Conservation (phyloP, 805 yeast genomes). For the Cyberlindnera xishuangbannaensis region DNA sequence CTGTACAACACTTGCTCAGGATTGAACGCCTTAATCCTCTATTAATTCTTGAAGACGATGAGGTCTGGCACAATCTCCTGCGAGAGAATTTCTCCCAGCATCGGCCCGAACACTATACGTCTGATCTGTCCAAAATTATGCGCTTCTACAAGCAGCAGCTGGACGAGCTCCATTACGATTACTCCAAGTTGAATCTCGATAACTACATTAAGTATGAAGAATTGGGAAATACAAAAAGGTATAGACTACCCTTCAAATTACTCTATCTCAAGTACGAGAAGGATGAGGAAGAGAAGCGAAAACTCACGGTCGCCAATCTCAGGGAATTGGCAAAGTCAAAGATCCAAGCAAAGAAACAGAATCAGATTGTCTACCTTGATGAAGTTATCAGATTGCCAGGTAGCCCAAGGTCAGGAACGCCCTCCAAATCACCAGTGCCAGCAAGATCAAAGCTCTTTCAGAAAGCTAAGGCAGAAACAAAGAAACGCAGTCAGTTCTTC, state of each 20-base stretch:
- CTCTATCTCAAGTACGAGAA: conserved; percentile 28
- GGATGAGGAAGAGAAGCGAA: conserved; percentile 29
- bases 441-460: conserved; percentile 22
- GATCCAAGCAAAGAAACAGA: conserved; percentile 27
- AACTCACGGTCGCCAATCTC: conserved; percentile 29
- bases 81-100: conserved; percentile 31
- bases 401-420: neutral
- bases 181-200: conserved; percentile 10
- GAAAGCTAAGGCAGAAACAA: conserved; percentile 21
- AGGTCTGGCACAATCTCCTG: conserved; percentile 29
- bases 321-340: conserved; percentile 27
- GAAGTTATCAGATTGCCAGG: conserved; percentile 17
- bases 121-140: conserved; percentile 17
- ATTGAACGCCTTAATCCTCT: conserved; percentile 28
- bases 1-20: conserved; percentile 27
- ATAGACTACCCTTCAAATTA: conserved; percentile 30
- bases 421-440: conserved; percentile 1
- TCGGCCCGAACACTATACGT: conserved; percentile 26
- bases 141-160: conserved; percentile 18
- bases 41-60: conserved; percentile 34
- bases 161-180: conserved; percentile 12
- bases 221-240: conserved; percentile 19
- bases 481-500: conserved; percentile 15
- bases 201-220: conserved; percentile 14
- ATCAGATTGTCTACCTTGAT: conserved; percentile 23